A percentile compares a stretch with the other conserved stretches of the same genome.
phyloP scores from a whole-genome alignment of 164 flowering plant genomes.

The Kingdonia uniflora region DNA sequence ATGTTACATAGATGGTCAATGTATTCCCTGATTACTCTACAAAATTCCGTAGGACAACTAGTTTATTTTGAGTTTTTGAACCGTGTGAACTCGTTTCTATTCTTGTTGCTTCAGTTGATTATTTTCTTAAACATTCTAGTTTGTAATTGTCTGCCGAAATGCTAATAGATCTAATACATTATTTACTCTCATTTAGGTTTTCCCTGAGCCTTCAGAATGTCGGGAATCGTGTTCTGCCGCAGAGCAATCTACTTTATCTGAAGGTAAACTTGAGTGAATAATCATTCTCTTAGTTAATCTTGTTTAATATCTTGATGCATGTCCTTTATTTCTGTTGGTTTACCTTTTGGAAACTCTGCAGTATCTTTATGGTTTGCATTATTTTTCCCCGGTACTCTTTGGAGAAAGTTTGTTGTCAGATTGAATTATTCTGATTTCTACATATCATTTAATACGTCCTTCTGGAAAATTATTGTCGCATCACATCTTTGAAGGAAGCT shows the following conservation, averaged over 20 bases:
- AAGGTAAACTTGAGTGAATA: conserved; percentile 7
- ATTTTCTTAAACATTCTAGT: background rate
- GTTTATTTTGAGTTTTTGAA: too few relatives aligned
- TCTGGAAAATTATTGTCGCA: too few relatives aligned
- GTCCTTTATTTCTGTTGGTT: background rate
- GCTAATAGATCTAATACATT: too few relatives aligned
- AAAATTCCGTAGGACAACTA: too few relatives aligned
- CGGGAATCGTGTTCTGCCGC: conserved; percentile 5
- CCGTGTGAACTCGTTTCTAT: background rate
- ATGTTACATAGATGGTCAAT: too few relatives aligned
- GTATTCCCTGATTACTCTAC: too few relatives aligned
- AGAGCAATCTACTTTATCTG: conserved; percentile 1
- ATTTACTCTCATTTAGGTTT: conserved; percentile 9
- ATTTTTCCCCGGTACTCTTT: too few relatives aligned
- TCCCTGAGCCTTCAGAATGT: conserved; percentile 1
- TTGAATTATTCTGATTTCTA: too few relatives aligned
- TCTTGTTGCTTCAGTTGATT: background rate
- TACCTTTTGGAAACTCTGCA: background rate
- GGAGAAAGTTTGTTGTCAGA: too few relatives aligned
- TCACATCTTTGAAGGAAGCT: too few relatives aligned
- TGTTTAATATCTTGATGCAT: background rate
- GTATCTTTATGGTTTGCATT: background rate
- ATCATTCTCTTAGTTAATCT: background rate
- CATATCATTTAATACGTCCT: too few relatives aligned
- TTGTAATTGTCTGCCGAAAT: background rate